Conservation (phyloP, 257 asterid species). For the Lycium barbarum region DNA sequence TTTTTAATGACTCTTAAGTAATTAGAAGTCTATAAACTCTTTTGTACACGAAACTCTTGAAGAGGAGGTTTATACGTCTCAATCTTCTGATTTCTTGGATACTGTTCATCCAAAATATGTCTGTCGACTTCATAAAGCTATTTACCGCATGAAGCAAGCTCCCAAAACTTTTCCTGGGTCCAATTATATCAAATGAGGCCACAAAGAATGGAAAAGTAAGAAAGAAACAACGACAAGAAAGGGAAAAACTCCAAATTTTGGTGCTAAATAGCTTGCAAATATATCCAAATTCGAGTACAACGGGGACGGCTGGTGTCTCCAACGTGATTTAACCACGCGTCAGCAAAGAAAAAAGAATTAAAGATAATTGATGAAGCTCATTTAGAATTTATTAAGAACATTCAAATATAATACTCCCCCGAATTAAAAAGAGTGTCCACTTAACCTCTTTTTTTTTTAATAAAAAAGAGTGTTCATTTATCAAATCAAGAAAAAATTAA, state of each 20-base stretch:
- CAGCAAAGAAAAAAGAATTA: not conserved
- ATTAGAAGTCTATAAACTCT: too few species aligned
- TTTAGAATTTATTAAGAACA: not conserved
- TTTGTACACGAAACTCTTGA: too few species aligned
- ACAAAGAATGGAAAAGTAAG: not conserved
- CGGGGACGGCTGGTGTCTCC: slow-evolving; percentile 6
- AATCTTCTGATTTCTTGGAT: too few species aligned
- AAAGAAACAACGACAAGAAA: not conserved
- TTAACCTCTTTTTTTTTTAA: too few species aligned
- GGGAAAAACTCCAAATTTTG: not conserved
- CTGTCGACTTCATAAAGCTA: too few species aligned
- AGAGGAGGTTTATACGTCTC: too few species aligned
- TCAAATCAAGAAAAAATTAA: too few species aligned
- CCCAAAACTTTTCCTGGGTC: too few species aligned
- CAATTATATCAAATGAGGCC: not conserved
- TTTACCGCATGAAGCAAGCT: too few species aligned
- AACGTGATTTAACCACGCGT: not conserved
- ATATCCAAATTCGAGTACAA: not conserved
- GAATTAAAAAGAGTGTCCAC: not conserved
- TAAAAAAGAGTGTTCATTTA: too few species aligned
- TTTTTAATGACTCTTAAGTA: too few species aligned
- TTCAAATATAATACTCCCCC: not conserved
- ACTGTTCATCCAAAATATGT: too few species aligned
- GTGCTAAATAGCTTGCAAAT: not conserved
- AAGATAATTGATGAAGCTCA: not conserved